A percentile compares a stretch with the other conserved stretches of the same genome.
phyloP scores from a whole-genome alignment of 345 rosid species.

The Lepidium sativum region DNA sequence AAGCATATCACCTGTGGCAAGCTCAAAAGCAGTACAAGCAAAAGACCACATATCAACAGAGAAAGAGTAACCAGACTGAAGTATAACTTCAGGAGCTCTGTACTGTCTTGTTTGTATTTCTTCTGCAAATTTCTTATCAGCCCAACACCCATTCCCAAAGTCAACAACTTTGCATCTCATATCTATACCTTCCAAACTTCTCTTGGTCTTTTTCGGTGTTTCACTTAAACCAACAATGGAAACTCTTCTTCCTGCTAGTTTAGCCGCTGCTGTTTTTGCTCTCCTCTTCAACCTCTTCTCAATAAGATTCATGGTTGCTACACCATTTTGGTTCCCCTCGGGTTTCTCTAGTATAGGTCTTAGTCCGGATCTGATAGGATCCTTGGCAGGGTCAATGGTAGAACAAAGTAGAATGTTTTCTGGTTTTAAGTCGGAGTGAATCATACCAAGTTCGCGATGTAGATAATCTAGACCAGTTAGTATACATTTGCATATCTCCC shows the following conservation, averaged over 20 bases:
- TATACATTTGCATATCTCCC: conserved; percentile 89
- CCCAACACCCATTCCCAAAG: conserved; percentile 93
- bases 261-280: conserved; percentile 81
- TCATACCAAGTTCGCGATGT: conserved; percentile 76
- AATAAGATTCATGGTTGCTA: conserved; percentile 56
- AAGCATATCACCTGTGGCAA: conserved; percentile 92
- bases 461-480: conserved; percentile 75
- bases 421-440: conserved; percentile 83
- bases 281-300: conserved; percentile 91
- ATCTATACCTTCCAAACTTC: conserved; percentile 68
- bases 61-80: conserved; percentile 68
- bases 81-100: conserved; percentile 92
- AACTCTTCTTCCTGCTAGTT: conserved; percentile 61
- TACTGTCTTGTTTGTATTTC: conserved; percentile 96
- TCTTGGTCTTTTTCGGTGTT: conserved; percentile 30
- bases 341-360: conserved; percentile 80
- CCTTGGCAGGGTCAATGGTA: conserved; percentile 83
- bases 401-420: conserved; percentile 86
- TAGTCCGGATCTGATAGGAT: conserved; percentile 61
- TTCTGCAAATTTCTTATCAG: conserved; percentile 58
- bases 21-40: conserved; percentile 92
- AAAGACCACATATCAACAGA: conserved; percentile 98
- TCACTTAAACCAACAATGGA: conserved; percentile 50
- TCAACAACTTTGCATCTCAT: conserved; percentile 90
- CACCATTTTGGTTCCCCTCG: conserved; percentile 52